These are phyloP conservation scores for Parafenestella ontariensis DNA, from an alignment of 2,329 filamentous ascomycete genomes.

Conservation along the genomic window DNA sequence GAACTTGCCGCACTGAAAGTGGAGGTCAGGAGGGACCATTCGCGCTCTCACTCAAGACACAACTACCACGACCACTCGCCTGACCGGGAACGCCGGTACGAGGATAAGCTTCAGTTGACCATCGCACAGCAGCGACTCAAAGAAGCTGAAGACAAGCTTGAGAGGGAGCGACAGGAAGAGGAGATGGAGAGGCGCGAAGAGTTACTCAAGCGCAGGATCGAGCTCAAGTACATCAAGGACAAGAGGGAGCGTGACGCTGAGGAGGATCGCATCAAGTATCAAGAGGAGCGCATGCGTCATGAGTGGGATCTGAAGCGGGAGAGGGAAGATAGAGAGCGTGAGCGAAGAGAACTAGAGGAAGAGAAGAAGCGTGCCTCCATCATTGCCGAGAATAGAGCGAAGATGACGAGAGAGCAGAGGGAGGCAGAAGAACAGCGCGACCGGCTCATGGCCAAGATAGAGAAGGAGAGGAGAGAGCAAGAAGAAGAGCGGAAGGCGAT, in stretches of 20 bases:
- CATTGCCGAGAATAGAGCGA: constrained; percentile 43
- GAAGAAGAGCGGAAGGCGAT: constrained; percentile 35
- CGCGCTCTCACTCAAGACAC: constrained; percentile 33
- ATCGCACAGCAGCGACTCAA: constrained; percentile 44
- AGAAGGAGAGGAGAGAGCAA: constrained; percentile 35
- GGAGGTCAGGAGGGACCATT: constrained; percentile 33
- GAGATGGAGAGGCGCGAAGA: constrained; percentile 49
- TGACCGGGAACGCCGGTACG: constrained; percentile 30
- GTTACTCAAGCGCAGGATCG: constrained; percentile 40
- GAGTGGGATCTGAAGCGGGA: constrained; percentile 42
- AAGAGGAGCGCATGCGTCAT: constrained; percentile 41
- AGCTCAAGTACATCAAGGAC: constrained; percentile 48
- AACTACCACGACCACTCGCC: constrained; percentile 28
- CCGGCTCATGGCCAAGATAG: constrained; percentile 32
- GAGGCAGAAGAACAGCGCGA: constrained; percentile 34
- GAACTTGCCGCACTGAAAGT: constrained; percentile 41
- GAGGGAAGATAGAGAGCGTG: constrained; percentile 42
- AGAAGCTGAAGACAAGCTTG: constrained; percentile 46
- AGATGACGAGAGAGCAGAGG: constrained; percentile 27
- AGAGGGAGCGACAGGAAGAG: constrained; percentile 44
- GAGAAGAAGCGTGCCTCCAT: constrained; percentile 50
- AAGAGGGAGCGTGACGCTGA: constrained; percentile 40
- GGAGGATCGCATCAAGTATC: constrained; percentile 31
- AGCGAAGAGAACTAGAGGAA: constrained; percentile 49
- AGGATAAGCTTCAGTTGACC: constrained; percentile 44